These are phyloP conservation scores for Suillus americanus DNA, from an alignment of 768 basidiomycete species.

Conservation along the genomic window DNA sequence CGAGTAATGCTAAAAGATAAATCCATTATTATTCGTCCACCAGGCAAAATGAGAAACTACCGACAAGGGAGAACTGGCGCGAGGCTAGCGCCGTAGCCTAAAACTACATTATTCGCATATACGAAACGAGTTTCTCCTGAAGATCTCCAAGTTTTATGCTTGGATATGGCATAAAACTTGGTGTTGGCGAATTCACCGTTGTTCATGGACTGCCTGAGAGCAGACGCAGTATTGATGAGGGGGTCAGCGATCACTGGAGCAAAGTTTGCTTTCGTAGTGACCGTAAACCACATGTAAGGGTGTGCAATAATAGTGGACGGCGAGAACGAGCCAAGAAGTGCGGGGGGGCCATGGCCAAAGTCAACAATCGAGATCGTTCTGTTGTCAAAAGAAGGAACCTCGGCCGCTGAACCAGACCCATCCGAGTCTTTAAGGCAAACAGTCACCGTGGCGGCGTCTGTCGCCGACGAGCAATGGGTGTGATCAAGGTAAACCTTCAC, in stretches of 20 bases:
- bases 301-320: conserved; percentile 7
- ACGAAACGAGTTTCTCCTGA: conserved; percentile 23
- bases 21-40: neutral
- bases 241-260: conserved; percentile 14
- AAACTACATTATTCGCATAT: conserved; percentile 18
- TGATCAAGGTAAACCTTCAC: conserved; percentile 4
- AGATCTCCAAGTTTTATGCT: conserved; percentile 9
- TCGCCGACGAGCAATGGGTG: conserved; percentile 18
- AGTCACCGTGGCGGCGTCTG: conserved; percentile 17
- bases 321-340: conserved; percentile 25
- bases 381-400: conserved; percentile 10
- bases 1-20: neutral
- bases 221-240: conserved; percentile 17
- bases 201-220: conserved; percentile 23
- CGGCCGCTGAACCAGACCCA: neutral
- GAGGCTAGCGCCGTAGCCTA: neutral
- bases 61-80: neutral
- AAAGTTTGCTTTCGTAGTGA: conserved; percentile 18
- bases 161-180: conserved; percentile 28
- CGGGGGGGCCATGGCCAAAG: conserved; percentile 26
- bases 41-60: neutral
- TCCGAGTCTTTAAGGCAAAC: conserved; percentile 12
- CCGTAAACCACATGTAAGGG: conserved; percentile 10
- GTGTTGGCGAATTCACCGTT: conserved; percentile 27
- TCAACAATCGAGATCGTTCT: conserved; percentile 17